A percentile compares a stretch with the other conserved stretches of the same genome.
Evolutionary conservation across 1,284 basidiomycete species (phyloP).

Genomic region (Rhizopogon hawkerae): DNA sequence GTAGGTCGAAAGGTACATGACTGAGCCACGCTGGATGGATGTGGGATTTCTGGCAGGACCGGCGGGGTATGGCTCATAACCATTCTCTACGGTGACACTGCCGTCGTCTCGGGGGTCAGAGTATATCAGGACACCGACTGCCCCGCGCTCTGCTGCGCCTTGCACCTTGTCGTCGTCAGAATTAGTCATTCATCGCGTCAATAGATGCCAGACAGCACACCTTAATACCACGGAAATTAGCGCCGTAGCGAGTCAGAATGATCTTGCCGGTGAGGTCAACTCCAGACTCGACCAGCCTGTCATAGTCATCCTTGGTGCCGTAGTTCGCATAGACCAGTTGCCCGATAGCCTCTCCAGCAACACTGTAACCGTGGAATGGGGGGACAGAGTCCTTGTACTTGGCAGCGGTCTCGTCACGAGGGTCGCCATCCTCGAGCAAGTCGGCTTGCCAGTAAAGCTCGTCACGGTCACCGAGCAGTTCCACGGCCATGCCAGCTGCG

Average conservation of each 20-base stretch:
- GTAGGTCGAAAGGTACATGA: constrained; percentile 75
- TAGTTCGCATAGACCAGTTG: constrained; percentile 74
- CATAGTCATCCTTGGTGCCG: constrained; percentile 74
- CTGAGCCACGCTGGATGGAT: constrained; percentile 80
- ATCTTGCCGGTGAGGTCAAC: constrained; percentile 75
- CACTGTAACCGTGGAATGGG: constrained; percentile 65
- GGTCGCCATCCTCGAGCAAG: constrained; percentile 61
- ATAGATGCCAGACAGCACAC: constrained; percentile 25
- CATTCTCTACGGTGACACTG: constrained; percentile 70
- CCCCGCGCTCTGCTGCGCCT: constrained; percentile 79
- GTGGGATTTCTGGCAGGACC: constrained; percentile 85
- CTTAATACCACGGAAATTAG: constrained; percentile 77
- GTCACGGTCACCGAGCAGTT: constrained; percentile 51
- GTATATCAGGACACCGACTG: constrained; percentile 71
- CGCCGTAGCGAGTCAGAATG: constrained; percentile 79
- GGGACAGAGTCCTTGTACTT: constrained; percentile 51
- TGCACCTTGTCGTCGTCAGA: constrained; percentile 43
- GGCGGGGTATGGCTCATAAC: constrained; percentile 69
- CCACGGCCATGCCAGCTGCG: constrained; percentile 53
- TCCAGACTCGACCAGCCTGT: constrained; percentile 50
- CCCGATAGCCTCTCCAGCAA: constrained; percentile 57
- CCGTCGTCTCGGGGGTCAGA: constrained; percentile 88
- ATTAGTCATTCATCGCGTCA: neutral
- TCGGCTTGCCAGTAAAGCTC: constrained; percentile 61
- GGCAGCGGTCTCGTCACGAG: constrained; percentile 53